Base-by-base conservation (phyloP, 257 asterid species). In the Phtheirospermum japonicum region DNA sequence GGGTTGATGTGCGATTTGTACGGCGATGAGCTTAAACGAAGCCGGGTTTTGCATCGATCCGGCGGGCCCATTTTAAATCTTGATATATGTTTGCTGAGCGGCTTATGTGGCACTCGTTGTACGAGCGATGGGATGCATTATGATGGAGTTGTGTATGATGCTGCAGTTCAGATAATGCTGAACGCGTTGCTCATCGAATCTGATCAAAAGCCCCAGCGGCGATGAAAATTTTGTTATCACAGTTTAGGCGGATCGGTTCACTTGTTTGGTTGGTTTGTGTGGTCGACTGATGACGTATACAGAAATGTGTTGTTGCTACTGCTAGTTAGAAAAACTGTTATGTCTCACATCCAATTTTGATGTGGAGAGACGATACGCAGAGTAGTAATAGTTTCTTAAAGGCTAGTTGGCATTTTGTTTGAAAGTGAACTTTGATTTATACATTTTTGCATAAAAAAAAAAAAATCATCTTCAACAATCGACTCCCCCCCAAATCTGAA, bases 51-150 rank as follows among this genome's bases (percentile, higher is more conserved):
- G 68, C 80, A 59, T 2, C 65, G 73, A 59, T 65, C 70, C 49
- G 96, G 92, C 6, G 97, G 99, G 18, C 96, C 96, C 0, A 72
- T 93, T 61, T 51, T 79, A 26, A 73, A 87, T 32, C 79, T 93
- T 46, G 97, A 93, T 72, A 80, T 85, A 19, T 90, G 57, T 61
- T 33, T 64, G 30, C 67, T 93, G 80, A 89, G 94, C 49, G 72
- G 65, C 7, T 66, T 69, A 13, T 93, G 99, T 67, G 97, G 97
- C 58, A 60, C 67, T 32, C 70, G 10, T 13, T 89, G 99, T 75
- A 80, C 99, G 14, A 59, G 50, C 6, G 96, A 93, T 62, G 99
- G 99, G 55, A 89, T 93, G 96, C 99, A 93, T 76, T 93, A 93
- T 31, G 79, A 82, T 12, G 80, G 75, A 31, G 80, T 78, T 67